Evolutionary conservation across 23 red algal genomes (phyloP), one percentile per base, ranked within the genome.

Genomic region (Gracilariopsis chorda): DNA sequence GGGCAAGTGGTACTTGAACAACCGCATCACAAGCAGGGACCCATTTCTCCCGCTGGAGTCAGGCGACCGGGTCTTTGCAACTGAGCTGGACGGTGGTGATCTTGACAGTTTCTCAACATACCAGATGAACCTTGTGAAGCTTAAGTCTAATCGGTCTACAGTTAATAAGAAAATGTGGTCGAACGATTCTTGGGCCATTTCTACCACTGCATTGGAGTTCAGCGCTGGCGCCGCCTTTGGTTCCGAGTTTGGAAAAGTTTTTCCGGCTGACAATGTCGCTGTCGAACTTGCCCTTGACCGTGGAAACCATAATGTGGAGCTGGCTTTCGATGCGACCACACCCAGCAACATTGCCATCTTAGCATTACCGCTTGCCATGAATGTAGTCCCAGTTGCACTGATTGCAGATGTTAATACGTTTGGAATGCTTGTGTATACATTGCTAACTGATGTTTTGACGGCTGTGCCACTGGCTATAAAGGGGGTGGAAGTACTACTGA

Each of bases 401-500:
- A 71, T 86, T 14, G 81, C 81, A 20, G 81, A 68, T 4, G 81
- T 86, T 44, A 69, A 67, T 41, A 32, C 81, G 43, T 30, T 69
- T 23, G 58, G 81, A 30, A 67, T 70, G 81, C 61, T 86, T 28
- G 9, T 86, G 43, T 86, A 70, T 44, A 86, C 81, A 23, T 25
- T 86, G 43, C 39, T 69, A 24, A 86, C 81, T 21, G 81, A 86
- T 59, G 61, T 86, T 24, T 44, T 86, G 23, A 86, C 81, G 4
- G 19, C 57, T 29, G 61, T 70, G 17, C 81, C 81, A 43, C 61
- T 86, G 40, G 30, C 43, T 10, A 43, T 70, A 55, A 86, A 86
- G 61, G 81, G 81, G 28, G 55, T 59, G 4, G 77, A 82, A 39
- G 48, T 57, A 49, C 48, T 82, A 6, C 6, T 39, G 48, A 37